A percentile compares a stretch with the other conserved stretches of the same genome.
Evolutionary conservation across 1,139 yeast species (phyloP).

Genomic region (Geotrichum restrictum): DNA sequence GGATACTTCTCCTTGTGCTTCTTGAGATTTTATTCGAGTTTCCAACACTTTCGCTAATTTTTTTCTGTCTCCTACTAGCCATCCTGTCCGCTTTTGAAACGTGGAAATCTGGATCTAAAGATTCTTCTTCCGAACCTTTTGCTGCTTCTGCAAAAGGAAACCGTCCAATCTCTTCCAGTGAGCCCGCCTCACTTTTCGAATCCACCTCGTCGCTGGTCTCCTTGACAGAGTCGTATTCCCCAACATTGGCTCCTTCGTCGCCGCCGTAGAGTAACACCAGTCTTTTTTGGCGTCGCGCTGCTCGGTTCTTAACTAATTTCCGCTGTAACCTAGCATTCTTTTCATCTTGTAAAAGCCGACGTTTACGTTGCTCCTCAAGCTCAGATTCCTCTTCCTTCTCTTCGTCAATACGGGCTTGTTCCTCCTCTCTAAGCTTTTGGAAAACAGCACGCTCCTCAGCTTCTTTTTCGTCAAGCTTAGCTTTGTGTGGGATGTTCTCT

Average conservation of each 20-base stretch:
- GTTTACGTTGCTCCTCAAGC: not conserved
- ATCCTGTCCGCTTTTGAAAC: not conserved
- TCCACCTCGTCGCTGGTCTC: not conserved
- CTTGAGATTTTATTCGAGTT: too few species aligned
- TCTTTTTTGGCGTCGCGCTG: not conserved
- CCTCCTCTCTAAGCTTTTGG: not conserved
- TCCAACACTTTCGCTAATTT: too few species aligned
- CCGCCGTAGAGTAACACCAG: not conserved
- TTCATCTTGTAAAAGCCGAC: not conserved
- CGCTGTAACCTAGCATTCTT: not conserved
- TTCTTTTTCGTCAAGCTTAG: slow-evolving; percentile 2
- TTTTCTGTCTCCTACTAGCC: not conserved
- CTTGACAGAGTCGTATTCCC: not conserved
- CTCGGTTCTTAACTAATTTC: not conserved
- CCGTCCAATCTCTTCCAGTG: not conserved
- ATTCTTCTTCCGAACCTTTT: not conserved
- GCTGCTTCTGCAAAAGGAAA: not conserved
- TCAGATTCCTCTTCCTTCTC: not conserved
- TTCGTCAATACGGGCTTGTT: not conserved
- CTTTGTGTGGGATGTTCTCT: not conserved
- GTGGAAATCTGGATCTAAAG: slow-evolving; percentile 2
- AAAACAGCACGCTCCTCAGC: not conserved
- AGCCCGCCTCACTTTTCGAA: not conserved
- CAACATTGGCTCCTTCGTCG: not conserved
- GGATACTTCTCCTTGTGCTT: too few species aligned